Percentiles rank a stretch among this genome's conserved stretches.
These are phyloP conservation scores for Solanum rostratum DNA, from an alignment of 257 asterid species.

Conservation along the genomic window DNA sequence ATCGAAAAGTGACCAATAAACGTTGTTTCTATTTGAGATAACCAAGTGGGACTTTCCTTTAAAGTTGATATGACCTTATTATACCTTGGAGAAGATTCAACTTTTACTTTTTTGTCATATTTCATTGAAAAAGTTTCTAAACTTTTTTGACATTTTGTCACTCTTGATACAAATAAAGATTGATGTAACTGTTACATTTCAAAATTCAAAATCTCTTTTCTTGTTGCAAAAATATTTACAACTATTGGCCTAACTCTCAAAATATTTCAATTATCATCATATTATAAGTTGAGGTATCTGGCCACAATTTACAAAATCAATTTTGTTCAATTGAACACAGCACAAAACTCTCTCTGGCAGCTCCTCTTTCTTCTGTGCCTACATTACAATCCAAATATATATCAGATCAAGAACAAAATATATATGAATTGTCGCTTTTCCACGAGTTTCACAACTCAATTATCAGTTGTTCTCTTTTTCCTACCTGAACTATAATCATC, in stretches of 20 bases:
- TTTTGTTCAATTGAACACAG: slow-evolving; percentile 49
- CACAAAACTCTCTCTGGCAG: slow-evolving; percentile 86
- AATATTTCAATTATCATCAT: neutral
- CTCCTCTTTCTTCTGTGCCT: slow-evolving; percentile 79
- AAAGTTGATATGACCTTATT: neutral
- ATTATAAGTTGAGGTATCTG: slow-evolving; percentile 47
- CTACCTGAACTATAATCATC: too few species aligned
- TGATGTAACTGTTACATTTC: neutral
- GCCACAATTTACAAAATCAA: slow-evolving; percentile 57
- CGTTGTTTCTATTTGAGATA: neutral
- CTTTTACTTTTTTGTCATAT: neutral
- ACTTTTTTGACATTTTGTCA: neutral
- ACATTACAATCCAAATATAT: slow-evolving; percentile 7
- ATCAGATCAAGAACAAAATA: neutral
- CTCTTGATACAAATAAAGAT: neutral
- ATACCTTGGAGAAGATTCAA: neutral
- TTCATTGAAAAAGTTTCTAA: neutral
- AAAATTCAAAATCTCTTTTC: neutral
- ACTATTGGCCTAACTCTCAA: neutral
- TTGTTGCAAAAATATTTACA: neutral
- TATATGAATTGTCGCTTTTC: neutral
- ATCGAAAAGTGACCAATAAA: neutral
- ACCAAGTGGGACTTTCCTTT: neutral
- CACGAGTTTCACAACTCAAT: neutral
- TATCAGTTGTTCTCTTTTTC: neutral